Conservation (phyloP, 257 asterid species). For the Mitragyna speciosa region DNA sequence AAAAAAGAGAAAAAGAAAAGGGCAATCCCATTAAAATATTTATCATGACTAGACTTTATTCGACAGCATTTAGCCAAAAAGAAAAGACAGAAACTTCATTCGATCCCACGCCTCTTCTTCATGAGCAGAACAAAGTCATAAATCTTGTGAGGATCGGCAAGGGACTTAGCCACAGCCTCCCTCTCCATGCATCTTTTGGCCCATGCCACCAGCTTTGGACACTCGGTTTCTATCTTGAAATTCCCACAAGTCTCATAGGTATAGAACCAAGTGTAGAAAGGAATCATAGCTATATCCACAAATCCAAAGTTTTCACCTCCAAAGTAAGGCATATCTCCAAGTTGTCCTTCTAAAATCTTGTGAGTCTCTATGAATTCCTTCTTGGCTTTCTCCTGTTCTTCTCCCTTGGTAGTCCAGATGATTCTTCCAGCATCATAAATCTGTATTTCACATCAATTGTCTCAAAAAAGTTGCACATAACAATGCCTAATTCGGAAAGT, state of each 20-base stretch:
- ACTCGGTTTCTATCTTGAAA: slow-evolving; percentile 44
- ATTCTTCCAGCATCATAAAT: slow-evolving; percentile 33
- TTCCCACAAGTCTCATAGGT: slow-evolving; percentile 47
- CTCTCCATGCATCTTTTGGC: slow-evolving; percentile 55
- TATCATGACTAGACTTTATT: not conserved
- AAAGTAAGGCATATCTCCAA: slow-evolving; percentile 50
- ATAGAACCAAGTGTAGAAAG: slow-evolving; percentile 53
- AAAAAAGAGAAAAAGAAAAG: not conserved
- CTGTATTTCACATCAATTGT: slow-evolving; percentile 4
- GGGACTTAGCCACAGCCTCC: slow-evolving; percentile 42
- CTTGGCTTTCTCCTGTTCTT: slow-evolving; percentile 55
- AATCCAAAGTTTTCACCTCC: slow-evolving; percentile 45
- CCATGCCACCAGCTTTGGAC: slow-evolving; percentile 58
- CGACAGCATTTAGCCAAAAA: not conserved
- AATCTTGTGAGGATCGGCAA: slow-evolving; percentile 37
- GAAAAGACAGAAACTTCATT: not conserved
- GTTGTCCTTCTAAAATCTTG: slow-evolving; percentile 41
- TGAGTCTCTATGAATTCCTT: slow-evolving; percentile 46
- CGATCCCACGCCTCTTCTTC: slow-evolving; percentile 20
- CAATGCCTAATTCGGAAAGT: not conserved
- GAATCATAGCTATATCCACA: slow-evolving; percentile 54
- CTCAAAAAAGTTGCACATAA: not conserved
- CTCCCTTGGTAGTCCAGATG: slow-evolving; percentile 50
- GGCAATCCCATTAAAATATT: not conserved
- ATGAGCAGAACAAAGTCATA: slow-evolving; percentile 8